Conservation (phyloP, 768 basidiomycete genomes). For the Tricholoma terreum region DNA sequence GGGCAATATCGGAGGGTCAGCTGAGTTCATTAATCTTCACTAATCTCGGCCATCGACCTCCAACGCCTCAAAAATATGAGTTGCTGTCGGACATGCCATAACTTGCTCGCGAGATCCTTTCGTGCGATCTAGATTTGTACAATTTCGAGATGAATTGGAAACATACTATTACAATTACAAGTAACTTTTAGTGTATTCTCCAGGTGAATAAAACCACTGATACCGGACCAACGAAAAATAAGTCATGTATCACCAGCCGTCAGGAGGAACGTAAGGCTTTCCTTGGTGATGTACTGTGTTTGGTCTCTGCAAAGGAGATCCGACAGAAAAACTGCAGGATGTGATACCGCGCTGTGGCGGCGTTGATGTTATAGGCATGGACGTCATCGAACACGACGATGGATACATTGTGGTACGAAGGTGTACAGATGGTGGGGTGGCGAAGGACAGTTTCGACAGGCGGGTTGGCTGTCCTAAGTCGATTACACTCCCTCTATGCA, state of each 20-base stretch:
- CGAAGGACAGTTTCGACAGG: neutral
- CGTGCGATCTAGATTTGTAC: too few relatives aligned
- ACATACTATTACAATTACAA: too few relatives aligned
- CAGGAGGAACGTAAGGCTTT: neutral
- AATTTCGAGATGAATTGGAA: too few relatives aligned
- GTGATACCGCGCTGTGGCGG: neutral
- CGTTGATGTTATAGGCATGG: neutral
- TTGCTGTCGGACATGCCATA: too few relatives aligned
- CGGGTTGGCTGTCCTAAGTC: neutral
- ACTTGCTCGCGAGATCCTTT: too few relatives aligned
- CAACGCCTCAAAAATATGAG: too few relatives aligned
- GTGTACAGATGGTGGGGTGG: neutral
- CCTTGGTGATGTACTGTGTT: neutral
- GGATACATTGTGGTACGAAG: neutral
- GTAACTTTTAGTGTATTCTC: too few relatives aligned
- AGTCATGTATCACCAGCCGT: neutral
- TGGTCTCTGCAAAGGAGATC: neutral
- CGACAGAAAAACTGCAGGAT: neutral
- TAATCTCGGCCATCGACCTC: too few relatives aligned
- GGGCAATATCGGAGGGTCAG: too few relatives aligned
- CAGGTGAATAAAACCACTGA: neutral
- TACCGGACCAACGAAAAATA: neutral
- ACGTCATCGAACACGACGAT: neutral
- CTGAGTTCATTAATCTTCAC: too few relatives aligned
- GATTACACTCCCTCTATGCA: conserved; percentile 10